Conservation (phyloP, 1,284 basidiomycete species). For the Pseudozyma pruni region DNA sequence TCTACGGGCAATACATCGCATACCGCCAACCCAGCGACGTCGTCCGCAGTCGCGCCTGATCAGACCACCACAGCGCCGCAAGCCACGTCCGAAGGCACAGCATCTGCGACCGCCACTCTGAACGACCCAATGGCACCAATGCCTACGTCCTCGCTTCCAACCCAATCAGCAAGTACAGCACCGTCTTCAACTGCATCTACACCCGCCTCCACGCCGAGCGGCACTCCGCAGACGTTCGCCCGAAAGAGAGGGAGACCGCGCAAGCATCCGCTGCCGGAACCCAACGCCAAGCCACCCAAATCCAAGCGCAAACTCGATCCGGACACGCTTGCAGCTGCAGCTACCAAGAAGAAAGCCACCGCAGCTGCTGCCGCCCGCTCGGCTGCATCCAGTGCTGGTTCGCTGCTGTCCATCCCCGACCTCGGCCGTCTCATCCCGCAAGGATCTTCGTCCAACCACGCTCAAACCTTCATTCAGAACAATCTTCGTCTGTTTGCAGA, state of each 20-base stretch:
- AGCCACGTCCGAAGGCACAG: too few species aligned
- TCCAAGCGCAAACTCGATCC: conserved; percentile 34
- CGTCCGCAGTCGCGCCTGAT: too few species aligned
- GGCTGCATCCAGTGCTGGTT: conserved; percentile 24
- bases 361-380: conserved; percentile 28
- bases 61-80: neutral
- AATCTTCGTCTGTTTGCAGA: conserved; percentile 45
- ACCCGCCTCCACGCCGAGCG: conserved; percentile 27
- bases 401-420: conserved; percentile 40
- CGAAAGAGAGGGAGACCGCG: conserved; percentile 39
- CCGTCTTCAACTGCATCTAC: conserved; percentile 32
- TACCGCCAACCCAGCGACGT: neutral
- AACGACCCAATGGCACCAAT: neutral
- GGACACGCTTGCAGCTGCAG: conserved; percentile 10
- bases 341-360: conserved; percentile 19
- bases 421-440: conserved; percentile 48
- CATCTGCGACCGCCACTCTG: neutral
- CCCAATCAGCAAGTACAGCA: neutral
- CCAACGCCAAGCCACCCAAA: conserved; percentile 21
- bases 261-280: conserved; percentile 44
- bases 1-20: too few species aligned
- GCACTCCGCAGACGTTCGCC: conserved; percentile 28
- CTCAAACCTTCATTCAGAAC: conserved; percentile 40
- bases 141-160: neutral
- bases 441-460: conserved; percentile 32